phyloP scores from a whole-genome alignment of 192 early-diverging fungal species.

The Podila epicladia region DNA sequence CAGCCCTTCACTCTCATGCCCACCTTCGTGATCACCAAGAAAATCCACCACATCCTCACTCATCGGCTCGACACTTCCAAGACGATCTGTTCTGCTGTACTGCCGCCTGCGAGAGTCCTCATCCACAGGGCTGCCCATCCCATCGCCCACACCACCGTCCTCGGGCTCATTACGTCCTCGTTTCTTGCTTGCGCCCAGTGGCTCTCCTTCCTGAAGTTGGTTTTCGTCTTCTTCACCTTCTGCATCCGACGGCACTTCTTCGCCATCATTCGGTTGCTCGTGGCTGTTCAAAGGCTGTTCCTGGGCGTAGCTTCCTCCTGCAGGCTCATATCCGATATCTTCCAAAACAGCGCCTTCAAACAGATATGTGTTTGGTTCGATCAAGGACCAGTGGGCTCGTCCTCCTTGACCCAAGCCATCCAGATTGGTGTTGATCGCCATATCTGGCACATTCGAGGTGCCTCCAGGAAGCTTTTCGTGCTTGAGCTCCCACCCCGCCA shows the following conservation, averaged over 20 bases:
- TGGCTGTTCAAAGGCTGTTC: neutral
- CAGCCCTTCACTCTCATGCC: neutral
- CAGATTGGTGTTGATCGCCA: conserved; percentile 27
- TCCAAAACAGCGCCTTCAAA: conserved; percentile 59
- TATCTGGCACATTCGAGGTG: conserved; percentile 24
- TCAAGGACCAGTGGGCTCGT: conserved; percentile 27
- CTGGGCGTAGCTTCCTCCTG: neutral
- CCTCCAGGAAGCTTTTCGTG: conserved; percentile 74
- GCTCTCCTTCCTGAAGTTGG: neutral
- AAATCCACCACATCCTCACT: neutral
- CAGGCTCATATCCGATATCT: conserved; percentile 41
- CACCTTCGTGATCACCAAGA: neutral
- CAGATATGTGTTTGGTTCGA: conserved; percentile 53
- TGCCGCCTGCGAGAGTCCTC: neutral
- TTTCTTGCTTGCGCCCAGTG: conserved; percentile 7
- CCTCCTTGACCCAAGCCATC: conserved; percentile 30
- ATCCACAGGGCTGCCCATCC: neutral
- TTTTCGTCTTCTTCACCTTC: neutral
- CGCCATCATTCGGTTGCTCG: neutral
- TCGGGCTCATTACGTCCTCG: conserved; percentile 7
- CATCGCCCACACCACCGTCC: neutral
- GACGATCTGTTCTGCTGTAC: neutral
- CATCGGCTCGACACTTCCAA: neutral
- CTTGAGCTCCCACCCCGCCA: conserved; percentile 79
- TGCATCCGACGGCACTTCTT: neutral